Conservation (phyloP, 1,284 basidiomycete species). For the Ganoderma sinense region DNA sequence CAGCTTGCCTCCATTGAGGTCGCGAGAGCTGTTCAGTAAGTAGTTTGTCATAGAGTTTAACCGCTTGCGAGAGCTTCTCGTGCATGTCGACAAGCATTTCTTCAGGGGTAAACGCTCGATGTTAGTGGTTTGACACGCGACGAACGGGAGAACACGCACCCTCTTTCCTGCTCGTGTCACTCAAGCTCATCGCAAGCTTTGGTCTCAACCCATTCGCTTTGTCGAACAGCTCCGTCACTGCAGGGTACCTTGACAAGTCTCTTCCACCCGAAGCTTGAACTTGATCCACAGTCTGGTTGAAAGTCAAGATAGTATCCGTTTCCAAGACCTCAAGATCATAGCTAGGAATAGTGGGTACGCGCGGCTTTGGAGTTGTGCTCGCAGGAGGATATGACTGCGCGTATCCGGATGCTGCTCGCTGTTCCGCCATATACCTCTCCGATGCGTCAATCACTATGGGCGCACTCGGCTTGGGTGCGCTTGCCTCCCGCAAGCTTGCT, state of each 20-base stretch:
- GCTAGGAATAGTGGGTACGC: constrained; percentile 63
- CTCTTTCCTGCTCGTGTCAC: constrained; percentile 90
- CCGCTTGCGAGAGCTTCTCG: constrained; percentile 90
- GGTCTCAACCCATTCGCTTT: constrained; percentile 85
- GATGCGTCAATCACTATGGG: constrained; percentile 68
- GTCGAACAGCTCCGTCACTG: constrained; percentile 84
- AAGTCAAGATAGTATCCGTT: constrained; percentile 86
- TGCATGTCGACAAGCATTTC: constrained; percentile 93
- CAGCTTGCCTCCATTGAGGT: constrained; percentile 63
- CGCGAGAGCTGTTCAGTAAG: constrained; percentile 85
- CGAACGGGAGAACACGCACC: constrained; percentile 43
- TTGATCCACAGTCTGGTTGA: constrained; percentile 89
- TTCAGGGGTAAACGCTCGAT: constrained; percentile 39
- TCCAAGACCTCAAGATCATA: constrained; percentile 86
- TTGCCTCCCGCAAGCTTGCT: constrained; percentile 89
- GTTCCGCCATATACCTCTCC: constrained; percentile 34
- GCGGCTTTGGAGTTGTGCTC: constrained; percentile 49
- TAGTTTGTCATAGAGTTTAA: constrained; percentile 88
- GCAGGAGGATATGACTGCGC: constrained; percentile 47
- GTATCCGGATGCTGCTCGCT: constrained; percentile 32
- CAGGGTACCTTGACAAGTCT: constrained; percentile 83
- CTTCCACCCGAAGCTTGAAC: constrained; percentile 80
- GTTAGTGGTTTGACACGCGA: background rate
- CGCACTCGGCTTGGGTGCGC: constrained; percentile 81
- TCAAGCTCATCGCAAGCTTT: constrained; percentile 85